These are phyloP conservation scores for Candida stauntonica DNA, from an alignment of 805 yeast genomes.

Conservation along the genomic window DNA sequence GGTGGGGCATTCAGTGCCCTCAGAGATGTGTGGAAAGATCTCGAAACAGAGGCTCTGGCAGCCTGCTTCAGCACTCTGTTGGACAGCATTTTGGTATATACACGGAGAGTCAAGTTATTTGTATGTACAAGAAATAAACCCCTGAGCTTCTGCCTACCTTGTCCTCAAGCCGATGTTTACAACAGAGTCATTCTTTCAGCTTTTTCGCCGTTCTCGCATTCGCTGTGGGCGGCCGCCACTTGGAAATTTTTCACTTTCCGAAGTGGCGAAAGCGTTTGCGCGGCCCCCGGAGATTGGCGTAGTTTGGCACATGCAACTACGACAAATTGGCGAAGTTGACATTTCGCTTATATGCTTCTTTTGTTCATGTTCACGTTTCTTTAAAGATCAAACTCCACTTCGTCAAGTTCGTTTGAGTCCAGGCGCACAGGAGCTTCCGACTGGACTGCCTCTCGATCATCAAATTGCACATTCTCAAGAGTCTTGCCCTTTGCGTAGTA, in stretches of 20 bases:
- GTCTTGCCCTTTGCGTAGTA: conserved; percentile 54
- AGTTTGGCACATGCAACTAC: background rate
- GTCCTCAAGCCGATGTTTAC: too few relatives aligned
- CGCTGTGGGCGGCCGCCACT: conserved; percentile 2
- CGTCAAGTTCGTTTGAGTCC: too few relatives aligned
- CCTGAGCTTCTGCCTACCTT: too few relatives aligned
- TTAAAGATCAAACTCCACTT: background rate
- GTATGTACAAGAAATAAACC: conserved; percentile 2
- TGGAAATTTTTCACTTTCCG: conserved; percentile 1
- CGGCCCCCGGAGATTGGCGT: conserved; percentile 6
- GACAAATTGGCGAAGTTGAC: background rate
- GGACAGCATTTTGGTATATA: conserved; percentile 4
- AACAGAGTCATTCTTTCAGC: background rate
- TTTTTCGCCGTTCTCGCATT: background rate
- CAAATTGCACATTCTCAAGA: conserved; percentile 32
- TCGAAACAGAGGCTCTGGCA: conserved; percentile 8
- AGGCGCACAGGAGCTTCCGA: too few relatives aligned
- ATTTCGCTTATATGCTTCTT: too few relatives aligned
- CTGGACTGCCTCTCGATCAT: background rate
- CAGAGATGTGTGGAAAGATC: conserved; percentile 24
- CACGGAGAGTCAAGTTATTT: background rate
- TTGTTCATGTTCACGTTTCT: too few relatives aligned
- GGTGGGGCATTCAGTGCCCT: conserved; percentile 29
- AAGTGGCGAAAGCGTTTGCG: background rate
- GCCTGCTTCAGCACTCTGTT: conserved; percentile 7